These are phyloP conservation scores for Metarhizium sp. DNA, from an alignment of 2,329 filamentous ascomycete genomes.

Conservation along the genomic window DNA sequence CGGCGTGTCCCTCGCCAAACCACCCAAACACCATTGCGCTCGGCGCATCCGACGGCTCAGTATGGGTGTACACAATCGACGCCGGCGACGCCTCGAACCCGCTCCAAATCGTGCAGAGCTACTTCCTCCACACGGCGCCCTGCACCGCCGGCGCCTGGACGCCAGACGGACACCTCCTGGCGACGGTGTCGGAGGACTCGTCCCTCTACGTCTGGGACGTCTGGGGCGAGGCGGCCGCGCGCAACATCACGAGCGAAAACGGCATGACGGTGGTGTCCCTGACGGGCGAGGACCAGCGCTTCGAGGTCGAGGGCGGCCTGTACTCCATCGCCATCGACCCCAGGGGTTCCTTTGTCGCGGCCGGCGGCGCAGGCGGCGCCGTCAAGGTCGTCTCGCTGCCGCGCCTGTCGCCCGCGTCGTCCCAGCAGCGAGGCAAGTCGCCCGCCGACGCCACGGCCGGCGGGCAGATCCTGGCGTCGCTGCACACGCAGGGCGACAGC, in stretches of 20 bases:
- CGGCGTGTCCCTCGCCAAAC: constrained; percentile 59
- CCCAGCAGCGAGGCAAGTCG: constrained; percentile 15
- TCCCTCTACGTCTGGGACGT: constrained; percentile 90
- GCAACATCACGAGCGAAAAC: constrained; percentile 39
- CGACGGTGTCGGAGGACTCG: constrained; percentile 81
- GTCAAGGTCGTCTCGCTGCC: constrained; percentile 82
- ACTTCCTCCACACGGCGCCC: constrained; percentile 78
- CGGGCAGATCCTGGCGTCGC: constrained; percentile 64
- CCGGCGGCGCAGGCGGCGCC: constrained; percentile 78
- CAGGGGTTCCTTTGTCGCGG: constrained; percentile 67
- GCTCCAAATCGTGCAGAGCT: constrained; percentile 78
- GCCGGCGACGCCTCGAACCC: constrained; percentile 46
- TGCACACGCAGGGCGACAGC: constrained; percentile 67
- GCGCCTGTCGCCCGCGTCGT: constrained; percentile 31
- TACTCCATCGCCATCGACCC: constrained; percentile 83
- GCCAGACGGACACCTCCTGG: constrained; percentile 74
- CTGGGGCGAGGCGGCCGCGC: constrained; percentile 65
- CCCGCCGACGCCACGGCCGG: constrained; percentile 27
- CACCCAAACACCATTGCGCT: constrained; percentile 78
- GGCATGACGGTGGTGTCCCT: constrained; percentile 63
- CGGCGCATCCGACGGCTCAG: constrained; percentile 81
- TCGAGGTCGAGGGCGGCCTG: constrained; percentile 82
- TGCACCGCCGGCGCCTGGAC: constrained; percentile 92
- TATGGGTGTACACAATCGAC: constrained; percentile 93
- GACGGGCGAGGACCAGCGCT: constrained; percentile 76